phyloP scores from a whole-genome alignment of 164 flowering plant genomes.

The Kingdonia uniflora region DNA sequence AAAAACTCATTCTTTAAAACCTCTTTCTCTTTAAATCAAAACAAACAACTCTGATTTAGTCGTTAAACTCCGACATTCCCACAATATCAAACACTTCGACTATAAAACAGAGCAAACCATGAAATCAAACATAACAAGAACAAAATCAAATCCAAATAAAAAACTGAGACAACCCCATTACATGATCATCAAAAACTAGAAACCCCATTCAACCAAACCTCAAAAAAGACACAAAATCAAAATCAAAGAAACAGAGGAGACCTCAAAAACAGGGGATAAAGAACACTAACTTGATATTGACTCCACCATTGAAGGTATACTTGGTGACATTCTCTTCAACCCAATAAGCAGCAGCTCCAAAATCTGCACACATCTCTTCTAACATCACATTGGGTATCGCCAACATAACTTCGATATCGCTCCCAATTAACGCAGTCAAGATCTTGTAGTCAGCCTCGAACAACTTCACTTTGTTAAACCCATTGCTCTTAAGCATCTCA shows the following conservation, averaged over 20 bases:
- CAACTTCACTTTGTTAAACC: slow-evolving; percentile 67
- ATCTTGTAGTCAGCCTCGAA: slow-evolving; percentile 69
- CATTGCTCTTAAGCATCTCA: slow-evolving; percentile 56
- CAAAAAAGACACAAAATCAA: no score
- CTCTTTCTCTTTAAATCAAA: not conserved
- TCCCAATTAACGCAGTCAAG: slow-evolving; percentile 54
- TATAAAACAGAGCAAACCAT: no score
- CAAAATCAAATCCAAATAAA: not conserved
- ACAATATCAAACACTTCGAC: not conserved
- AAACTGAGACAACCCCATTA: no score
- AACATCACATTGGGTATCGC: slow-evolving; percentile 79
- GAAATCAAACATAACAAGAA: no score
- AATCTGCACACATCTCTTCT: slow-evolving; percentile 34
- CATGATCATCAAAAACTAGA: no score
- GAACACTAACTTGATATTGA: slow-evolving; percentile 59
- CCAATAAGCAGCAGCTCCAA: slow-evolving; percentile 51
- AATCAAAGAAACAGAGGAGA: no score
- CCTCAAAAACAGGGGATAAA: slow-evolving; percentile 1
- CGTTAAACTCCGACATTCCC: no score
- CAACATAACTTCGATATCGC: slow-evolving; percentile 71
- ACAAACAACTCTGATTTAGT: no score
- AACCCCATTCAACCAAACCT: no score
- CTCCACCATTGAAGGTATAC: slow-evolving; percentile 56
- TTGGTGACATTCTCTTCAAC: slow-evolving; percentile 66
- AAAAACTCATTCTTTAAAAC: not conserved